Percentiles rank a stretch among this genome's conserved stretches.
Conservation (phyloP, 805 yeast species). For the Metschnikowia shivogae region DNA sequence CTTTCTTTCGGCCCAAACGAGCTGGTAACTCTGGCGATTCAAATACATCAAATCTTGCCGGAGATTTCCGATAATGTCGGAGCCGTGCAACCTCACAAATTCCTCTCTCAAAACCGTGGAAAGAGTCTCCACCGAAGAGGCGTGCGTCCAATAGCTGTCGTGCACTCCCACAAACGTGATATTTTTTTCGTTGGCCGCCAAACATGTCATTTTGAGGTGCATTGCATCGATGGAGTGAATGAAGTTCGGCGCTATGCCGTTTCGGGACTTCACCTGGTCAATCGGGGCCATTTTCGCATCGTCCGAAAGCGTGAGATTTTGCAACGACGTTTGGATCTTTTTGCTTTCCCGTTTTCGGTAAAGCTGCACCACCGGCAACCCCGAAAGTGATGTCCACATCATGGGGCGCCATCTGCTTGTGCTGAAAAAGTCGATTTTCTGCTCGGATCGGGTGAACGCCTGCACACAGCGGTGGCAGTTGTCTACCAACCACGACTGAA, state of each 20-base stretch:
- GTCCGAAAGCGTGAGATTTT: conserved; percentile 18
- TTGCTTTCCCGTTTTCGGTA: conserved; percentile 21
- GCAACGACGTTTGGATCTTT: conserved; percentile 22
- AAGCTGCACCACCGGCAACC: conserved; percentile 39
- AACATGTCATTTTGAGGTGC: conserved; percentile 36
- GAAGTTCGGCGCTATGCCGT: conserved; percentile 42
- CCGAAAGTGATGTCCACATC: conserved; percentile 41
- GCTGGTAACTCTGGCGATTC: conserved; percentile 24
- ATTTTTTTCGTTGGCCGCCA: conserved; percentile 17
- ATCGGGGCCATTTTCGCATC: conserved; percentile 23
- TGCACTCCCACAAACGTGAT: conserved; percentile 38
- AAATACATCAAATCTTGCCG: conserved; percentile 25
- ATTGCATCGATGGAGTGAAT: conserved; percentile 41
- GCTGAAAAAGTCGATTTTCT: conserved; percentile 18
- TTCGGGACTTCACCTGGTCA: conserved; percentile 27
- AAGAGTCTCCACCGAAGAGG: conserved; percentile 27
- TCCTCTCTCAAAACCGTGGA: conserved; percentile 27
- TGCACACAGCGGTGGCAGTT: conserved; percentile 29
- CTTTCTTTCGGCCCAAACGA: conserved; percentile 28
- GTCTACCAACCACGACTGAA: conserved; percentile 34
- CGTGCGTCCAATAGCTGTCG: conserved; percentile 43
- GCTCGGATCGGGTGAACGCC: conserved; percentile 19
- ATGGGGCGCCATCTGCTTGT: conserved; percentile 27
- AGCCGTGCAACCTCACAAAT: conserved; percentile 32
- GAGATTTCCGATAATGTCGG: conserved; percentile 23